phyloP scores from a whole-genome alignment of 208 protist genomes.

The Leishmania amazonensis region DNA sequence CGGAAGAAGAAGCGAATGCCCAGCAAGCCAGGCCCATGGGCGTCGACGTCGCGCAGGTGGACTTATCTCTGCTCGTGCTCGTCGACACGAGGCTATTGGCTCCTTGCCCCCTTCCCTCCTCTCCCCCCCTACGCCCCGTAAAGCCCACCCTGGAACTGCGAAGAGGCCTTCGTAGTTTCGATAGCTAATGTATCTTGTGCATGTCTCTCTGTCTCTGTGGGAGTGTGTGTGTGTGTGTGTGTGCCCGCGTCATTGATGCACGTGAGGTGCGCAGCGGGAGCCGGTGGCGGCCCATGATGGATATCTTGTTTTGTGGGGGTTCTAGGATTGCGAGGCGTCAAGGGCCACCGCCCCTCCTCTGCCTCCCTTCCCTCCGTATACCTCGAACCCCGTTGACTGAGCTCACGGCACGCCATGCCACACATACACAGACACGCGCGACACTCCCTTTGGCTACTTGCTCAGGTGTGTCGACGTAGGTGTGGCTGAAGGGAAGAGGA shows the following conservation, averaged over 20 bases:
- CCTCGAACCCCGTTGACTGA: background rate
- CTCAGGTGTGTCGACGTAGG: background rate
- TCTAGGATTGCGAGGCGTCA: background rate
- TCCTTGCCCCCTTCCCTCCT: background rate
- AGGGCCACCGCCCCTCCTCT: background rate
- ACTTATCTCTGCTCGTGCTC: background rate
- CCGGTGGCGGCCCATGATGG: background rate
- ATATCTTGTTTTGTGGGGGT: background rate
- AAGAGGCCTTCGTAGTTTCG: background rate
- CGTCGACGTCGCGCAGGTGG: background rate
- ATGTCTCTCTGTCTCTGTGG: background rate
- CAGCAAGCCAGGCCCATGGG: background rate
- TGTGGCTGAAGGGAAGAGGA: background rate
- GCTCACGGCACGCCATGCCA: background rate
- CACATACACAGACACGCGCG: no score
- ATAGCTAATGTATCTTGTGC: background rate
- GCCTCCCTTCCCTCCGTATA: background rate
- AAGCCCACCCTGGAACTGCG: no score
- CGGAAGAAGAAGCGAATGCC: no score
- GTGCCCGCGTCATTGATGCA: background rate
- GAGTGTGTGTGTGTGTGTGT: background rate
- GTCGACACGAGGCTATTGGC: background rate
- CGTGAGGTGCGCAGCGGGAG: background rate
- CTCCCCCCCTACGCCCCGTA: background rate
- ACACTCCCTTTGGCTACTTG: no score